These are phyloP conservation scores for Candida glucosophila DNA, from an alignment of 1,139 yeast species.

Conservation along the genomic window DNA sequence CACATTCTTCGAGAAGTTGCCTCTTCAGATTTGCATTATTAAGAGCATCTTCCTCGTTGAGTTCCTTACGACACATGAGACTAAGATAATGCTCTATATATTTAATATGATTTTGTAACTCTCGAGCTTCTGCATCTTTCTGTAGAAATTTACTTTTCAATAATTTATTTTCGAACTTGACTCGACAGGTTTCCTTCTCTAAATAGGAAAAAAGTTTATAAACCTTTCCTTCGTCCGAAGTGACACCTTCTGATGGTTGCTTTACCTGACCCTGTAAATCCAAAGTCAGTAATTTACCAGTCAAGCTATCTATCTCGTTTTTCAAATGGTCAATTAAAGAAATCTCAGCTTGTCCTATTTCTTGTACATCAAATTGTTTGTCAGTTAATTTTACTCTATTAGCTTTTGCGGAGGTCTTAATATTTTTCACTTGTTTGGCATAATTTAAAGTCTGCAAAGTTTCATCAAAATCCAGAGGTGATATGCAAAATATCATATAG, in stretches of 20 bases:
- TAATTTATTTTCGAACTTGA: slow-evolving; percentile 28
- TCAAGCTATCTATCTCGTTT: slow-evolving; percentile 23
- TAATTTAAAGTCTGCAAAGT: slow-evolving; percentile 65
- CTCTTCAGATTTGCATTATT: neutral
- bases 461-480: slow-evolving; percentile 72
- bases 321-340: slow-evolving; percentile 22
- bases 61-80: slow-evolving; percentile 1
- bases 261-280: slow-evolving; percentile 1
- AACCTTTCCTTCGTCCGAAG: slow-evolving; percentile 9
- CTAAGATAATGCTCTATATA: slow-evolving; percentile 20
- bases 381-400: slow-evolving; percentile 26
- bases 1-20: slow-evolving; percentile 1
- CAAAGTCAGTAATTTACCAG: slow-evolving; percentile 13
- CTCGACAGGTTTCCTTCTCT: slow-evolving; percentile 21
- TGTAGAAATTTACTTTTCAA: slow-evolving; percentile 13
- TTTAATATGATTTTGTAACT: slow-evolving; percentile 19
- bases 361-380: slow-evolving; percentile 25
- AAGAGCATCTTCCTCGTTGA: neutral
- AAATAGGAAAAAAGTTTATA: slow-evolving; percentile 21
- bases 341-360: slow-evolving; percentile 17
- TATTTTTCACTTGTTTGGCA: slow-evolving; percentile 67
- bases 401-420: slow-evolving; percentile 51
- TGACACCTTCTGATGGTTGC: slow-evolving; percentile 1
- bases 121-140: slow-evolving; percentile 14
- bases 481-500: slow-evolving; percentile 66